These are phyloP conservation scores for Pseudotsuga menziesii DNA, from an alignment of 75 land plant genomes.

Conservation along the genomic window DNA sequence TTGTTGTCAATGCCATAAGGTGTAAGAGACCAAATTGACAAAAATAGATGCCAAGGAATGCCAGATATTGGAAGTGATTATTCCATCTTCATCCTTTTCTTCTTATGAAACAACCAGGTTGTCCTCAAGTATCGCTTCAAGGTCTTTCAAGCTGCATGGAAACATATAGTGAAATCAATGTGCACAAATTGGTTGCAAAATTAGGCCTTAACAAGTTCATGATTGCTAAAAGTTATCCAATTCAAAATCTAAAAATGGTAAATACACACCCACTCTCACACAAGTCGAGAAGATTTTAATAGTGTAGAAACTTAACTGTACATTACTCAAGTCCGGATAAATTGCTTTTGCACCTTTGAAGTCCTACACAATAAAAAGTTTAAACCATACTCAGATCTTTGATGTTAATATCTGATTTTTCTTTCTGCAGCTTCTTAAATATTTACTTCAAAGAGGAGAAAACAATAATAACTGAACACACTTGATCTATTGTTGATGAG, in stretches of 20 bases:
- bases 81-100: too few species aligned
- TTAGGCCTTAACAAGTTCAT: not conserved
- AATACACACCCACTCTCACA: not conserved
- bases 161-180: not conserved
- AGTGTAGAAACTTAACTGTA: slow-evolving; percentile 37
- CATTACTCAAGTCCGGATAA: slow-evolving; percentile 59
- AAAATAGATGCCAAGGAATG: too few species aligned
- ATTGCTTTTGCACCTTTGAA: slow-evolving; percentile 56
- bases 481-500: slow-evolving; percentile 89
- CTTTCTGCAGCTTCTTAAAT: not conserved
- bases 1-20: too few species aligned
- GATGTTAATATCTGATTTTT: not conserved
- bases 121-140: slow-evolving; percentile 37
- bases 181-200: not conserved
- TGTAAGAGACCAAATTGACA: too few species aligned
- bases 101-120: not conserved
- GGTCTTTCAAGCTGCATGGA: slow-evolving; percentile 47
- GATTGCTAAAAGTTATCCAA: not conserved
- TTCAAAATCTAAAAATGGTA: not conserved
- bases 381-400: not conserved
- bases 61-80: too few species aligned
- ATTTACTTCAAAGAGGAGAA: not conserved
- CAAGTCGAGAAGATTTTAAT: not conserved
- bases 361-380: slow-evolving; percentile 32
- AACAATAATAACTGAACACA: slow-evolving; percentile 6